Evolutionary conservation across 371 early-diverging fungal genomes (phyloP), one percentile per base, ranked within the genome.

Genomic region (Rhizopus sp.): DNA sequence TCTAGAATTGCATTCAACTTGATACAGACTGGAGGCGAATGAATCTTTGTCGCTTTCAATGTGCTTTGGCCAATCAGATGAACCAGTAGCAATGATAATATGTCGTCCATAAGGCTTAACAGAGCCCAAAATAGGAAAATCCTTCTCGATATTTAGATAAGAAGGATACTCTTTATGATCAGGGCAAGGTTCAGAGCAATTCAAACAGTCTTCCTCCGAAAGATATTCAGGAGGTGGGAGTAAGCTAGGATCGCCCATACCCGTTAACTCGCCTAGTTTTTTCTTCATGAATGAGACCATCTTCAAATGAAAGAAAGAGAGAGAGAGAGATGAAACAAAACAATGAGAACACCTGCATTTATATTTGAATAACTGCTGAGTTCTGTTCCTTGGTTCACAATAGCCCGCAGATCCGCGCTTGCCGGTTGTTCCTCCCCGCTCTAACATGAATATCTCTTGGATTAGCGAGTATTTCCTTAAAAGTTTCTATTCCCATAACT

Each of bases 101-200:
- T 88, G 89, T 39, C 84, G 74, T 13, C 71, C 70, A 60, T 89
- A 88, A 16, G 89, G 87, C 41, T 86, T 88, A 30, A 84, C 77
- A 8, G 87, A 72, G 30, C 80, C 73, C 7, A 80, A 55, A 31
- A 89, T 67, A 1, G 82, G 77, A 1, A 66, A 49, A 6, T 73
- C 75, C 6, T 62, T 53, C 32, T 88, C 87, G 30, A 91, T 88
- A 37, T 81, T 83, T 50, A 90, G 70, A 60, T 84, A 81, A 6
- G 69, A 72, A 3, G 91, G 89, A 33, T 82, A 78, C 46, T 66
- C 72, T 10, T 73, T 67, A 55, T 90, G 91, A 6, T 77, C 71
- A 15, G 73, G 51, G 41, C 82, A 79, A 1, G 82, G 80, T 30
- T 69, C 53, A 7, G 68, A 59, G 56, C 81, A 81, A 7, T 72